Conservation (phyloP, 345 rosid species). For the Salix caprea region DNA sequence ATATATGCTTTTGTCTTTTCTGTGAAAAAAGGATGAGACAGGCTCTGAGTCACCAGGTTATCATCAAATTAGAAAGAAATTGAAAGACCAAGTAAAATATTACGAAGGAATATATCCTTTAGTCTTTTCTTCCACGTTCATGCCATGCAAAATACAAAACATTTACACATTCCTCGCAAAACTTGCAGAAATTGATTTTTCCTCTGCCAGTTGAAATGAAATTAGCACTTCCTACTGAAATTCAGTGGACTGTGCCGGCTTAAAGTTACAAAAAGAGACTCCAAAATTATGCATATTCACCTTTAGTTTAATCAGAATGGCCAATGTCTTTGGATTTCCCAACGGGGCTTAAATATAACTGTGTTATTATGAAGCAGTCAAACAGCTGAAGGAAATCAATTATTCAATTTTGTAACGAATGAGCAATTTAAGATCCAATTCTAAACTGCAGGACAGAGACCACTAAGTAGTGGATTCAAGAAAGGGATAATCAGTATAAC, state of each 20-base stretch:
- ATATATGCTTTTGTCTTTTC: too few species aligned
- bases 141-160: too few species aligned
- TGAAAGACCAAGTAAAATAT: too few species aligned
- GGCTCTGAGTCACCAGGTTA: too few species aligned
- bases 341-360: neutral
- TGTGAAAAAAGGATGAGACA: too few species aligned
- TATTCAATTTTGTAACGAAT: neutral
- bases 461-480: conserved; percentile 28
- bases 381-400: neutral
- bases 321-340: neutral
- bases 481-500: conserved; percentile 73
- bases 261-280: neutral
- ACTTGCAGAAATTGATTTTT: too few species aligned
- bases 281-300: neutral
- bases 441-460: neutral
- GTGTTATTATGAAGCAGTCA: neutral
- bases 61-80: too few species aligned
- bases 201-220: neutral
- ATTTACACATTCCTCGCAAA: too few species aligned
- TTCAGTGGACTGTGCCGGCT: neutral
- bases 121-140: too few species aligned
- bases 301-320: neutral
- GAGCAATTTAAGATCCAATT: neutral
- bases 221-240: neutral
- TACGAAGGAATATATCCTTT: too few species aligned